Percentiles rank a stretch among this genome's conserved stretches.
Evolutionary conservation across 495 filamentous ascomycete genomes (phyloP).

Genomic region (Endocarpon pusillum): DNA sequence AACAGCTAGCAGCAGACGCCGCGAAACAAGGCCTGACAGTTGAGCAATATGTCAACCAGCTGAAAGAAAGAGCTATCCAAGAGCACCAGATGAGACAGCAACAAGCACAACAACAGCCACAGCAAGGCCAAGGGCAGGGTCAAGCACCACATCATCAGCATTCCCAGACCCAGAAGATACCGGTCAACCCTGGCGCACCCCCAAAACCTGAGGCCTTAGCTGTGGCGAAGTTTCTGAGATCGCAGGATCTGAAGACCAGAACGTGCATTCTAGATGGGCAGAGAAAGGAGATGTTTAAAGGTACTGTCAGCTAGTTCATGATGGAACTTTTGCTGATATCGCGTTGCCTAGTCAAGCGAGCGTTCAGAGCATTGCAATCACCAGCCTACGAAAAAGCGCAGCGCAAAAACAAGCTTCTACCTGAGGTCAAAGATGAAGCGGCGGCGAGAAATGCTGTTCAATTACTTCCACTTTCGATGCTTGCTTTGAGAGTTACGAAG

Average conservation of each 20-base stretch:
- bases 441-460: slow-evolving; percentile 88
- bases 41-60: slow-evolving; percentile 45
- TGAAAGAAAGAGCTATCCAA: slow-evolving; percentile 42
- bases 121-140: slow-evolving; percentile 8
- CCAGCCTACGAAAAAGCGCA: slow-evolving; percentile 74
- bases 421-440: slow-evolving; percentile 68
- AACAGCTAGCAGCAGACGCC: slow-evolving; percentile 43
- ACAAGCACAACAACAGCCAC: slow-evolving; percentile 8
- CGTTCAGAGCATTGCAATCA: slow-evolving; percentile 81
- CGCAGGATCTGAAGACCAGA: slow-evolving; percentile 73
- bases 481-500: slow-evolving; percentile 82
- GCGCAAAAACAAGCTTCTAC: slow-evolving; percentile 77
- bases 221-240: slow-evolving; percentile 73
- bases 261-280: slow-evolving; percentile 92
- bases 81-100: slow-evolving; percentile 26
- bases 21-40: slow-evolving; percentile 42
- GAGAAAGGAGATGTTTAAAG: slow-evolving; percentile 95
- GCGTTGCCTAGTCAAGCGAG: slow-evolving; percentile 68
- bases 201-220: slow-evolving; percentile 77
- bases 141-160: slow-evolving; percentile 15
- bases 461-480: slow-evolving; percentile 84
- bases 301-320: slow-evolving; percentile 23
- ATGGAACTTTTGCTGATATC: slow-evolving; percentile 4
- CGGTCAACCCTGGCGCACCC: slow-evolving; percentile 48
- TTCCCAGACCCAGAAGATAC: slow-evolving; percentile 28